These are phyloP conservation scores for Colletotrichum sansevieriae DNA, from an alignment of 2,329 filamentous ascomycete species.

Conservation along the genomic window DNA sequence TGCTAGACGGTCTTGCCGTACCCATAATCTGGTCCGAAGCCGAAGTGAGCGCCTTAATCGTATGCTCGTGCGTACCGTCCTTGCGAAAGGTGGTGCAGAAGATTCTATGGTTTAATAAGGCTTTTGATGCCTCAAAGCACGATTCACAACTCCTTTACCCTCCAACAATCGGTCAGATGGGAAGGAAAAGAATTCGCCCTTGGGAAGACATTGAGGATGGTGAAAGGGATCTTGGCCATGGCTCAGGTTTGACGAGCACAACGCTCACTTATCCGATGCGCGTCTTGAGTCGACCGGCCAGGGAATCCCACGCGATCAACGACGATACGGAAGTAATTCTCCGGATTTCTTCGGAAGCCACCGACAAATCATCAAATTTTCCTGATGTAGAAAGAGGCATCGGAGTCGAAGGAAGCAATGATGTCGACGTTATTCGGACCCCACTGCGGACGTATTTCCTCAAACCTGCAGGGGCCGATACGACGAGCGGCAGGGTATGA, in stretches of 20 bases:
- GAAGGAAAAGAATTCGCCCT: not conserved
- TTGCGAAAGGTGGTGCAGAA: conserved; percentile 47
- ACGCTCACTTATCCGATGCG: conserved; percentile 11
- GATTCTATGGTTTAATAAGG: conserved; percentile 45
- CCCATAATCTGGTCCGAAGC: conserved; percentile 49
- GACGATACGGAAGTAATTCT: not conserved
- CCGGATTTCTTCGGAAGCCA: not conserved
- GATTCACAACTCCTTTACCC: not conserved
- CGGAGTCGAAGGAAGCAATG: not conserved
- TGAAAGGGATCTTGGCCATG: not conserved
- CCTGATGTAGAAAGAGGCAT: not conserved
- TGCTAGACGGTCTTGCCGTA: conserved; percentile 44
- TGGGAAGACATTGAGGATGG: not conserved
- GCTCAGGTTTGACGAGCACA: conserved; percentile 5
- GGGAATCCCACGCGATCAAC: not conserved
- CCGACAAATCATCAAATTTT: rapidly evolving
- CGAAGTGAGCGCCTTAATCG: conserved; percentile 47
- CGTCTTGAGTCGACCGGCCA: conserved; percentile 3
- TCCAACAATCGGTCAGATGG: conserved; percentile 18
- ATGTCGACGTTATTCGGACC: not conserved
- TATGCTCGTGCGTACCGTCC: conserved; percentile 50
- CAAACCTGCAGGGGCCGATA: not conserved
- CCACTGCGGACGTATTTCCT: not conserved
- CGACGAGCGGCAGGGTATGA: not conserved
- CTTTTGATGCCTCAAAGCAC: conserved; percentile 44